Base-by-base conservation (phyloP, 495 filamentous ascomycete species). In the Penicillium cosmopolitanum region DNA sequence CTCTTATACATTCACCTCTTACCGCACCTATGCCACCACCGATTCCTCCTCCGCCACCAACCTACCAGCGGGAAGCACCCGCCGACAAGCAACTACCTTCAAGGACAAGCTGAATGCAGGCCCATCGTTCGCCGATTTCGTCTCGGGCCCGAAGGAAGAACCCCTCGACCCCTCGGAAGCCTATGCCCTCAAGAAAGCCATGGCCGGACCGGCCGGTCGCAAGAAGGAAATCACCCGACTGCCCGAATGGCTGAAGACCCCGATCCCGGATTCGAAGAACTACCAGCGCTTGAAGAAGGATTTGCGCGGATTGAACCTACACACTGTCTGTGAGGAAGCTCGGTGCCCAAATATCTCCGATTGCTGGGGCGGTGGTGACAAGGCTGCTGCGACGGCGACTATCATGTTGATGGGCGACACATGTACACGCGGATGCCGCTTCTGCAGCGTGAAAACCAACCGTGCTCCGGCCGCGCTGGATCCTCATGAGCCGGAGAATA, bases 381-480 rank as follows among this genome's bases (percentile, higher is more conserved):
- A 96, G 77, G 84, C 87, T 50, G 87, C 91, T 21, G 96, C 96
- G 2, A 98, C 95, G 25, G 95, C 96, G 0, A 98, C 95, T 9
- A 98, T 98, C 77, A 98, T 98, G 96, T 80, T 98, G 7, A 97
- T 98, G 94, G 95, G 95, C 61, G 95, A 98, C 68, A 97, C 95
- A 7, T 98, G 95, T 76, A 98, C 95, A 9, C 87, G 95, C 28
- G 95, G 95, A 19, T 98, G 95, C 74, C 86, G 96, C 43, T 98
- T 98, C 82, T 98, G 95, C 81, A 89, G 85, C 57, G 95, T 98
- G 50, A 97, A 97, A 85, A 98, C 95, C 0, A 84, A 74, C 21
- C 86, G 89, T 42, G 72, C 77, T 0, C 96, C 96, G 3, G 75
- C 87, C 9, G 91, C 95, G 23, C 84, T 98, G 34, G 95, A 98